Base-by-base conservation (phyloP, 805 yeast genomes). In the Wickerhamomyces chaumierensis region DNA sequence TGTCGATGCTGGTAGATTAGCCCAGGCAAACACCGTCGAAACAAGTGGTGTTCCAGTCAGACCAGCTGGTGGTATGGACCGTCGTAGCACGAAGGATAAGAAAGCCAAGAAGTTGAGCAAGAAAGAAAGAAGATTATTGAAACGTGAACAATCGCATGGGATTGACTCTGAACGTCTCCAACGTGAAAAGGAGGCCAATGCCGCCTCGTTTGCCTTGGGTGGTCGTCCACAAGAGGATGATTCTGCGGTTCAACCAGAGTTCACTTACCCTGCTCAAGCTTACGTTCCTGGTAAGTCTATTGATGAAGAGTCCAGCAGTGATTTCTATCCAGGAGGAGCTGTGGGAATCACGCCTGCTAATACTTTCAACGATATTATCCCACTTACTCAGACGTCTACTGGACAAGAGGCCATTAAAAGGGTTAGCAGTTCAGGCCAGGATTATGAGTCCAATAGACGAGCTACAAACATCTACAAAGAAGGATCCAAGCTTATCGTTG, bases 41-140 rank as follows among this genome's bases (percentile, higher is more conserved):
- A 77, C 81, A 0, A 73, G 77, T 46, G 83, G 83, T 16, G 57
- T 71, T 19, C 75, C 78, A 29, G 80, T 71, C 5, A 69, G 75
- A 46, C 87, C 86, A 8, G 81, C 81, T 2, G 90, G 90, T 35
- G 87, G 87, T 21, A 79, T 81, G 54, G 72, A 65, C 44, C 66
- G 79, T 51, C 69, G 73, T 47, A 21, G 11, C 9, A 21, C 6
- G 9, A 21, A 21, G 11, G 25, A 21, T 11, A 28, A 52, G 50
- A 45, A 53, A 55, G 35, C 55, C 50, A 45, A 57, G 43, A 41
- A 57, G 53, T 49, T 48, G 47, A 58, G 53, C 51, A 57, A 62
- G 48, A 48, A 41, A 34, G 49, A 60, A 21, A 57, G 61, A 33
- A 58, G 58, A 13, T 42, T 62, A 28, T 62, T 60, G 40, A 59